Evolutionary conservation across 345 rosid species (phyloP), one percentile per base, ranked within the genome.

Genomic region (Pistacia atlantica): DNA sequence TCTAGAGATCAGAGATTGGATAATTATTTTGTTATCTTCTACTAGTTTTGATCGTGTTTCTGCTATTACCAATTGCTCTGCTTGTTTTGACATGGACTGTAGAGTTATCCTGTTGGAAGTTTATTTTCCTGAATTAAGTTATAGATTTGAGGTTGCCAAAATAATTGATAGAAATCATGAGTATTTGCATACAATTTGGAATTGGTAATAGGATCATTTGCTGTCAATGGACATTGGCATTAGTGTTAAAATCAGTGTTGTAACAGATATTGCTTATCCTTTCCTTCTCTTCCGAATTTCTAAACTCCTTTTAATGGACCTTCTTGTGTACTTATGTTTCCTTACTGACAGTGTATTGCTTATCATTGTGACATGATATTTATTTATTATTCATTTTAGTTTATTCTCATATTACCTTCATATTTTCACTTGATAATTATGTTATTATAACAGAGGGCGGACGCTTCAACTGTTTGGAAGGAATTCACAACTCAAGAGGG

Each of bases 391-490:
- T 78, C 25, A 17, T 68, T 17, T 72, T 52, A 25, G 13, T 63
- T 33, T 25, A 64, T 71, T 8, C 66, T 18, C 31, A 1, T 65
- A 65, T 64, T 60, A 18, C 1, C 20, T 70, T 64, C 48, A 25
- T 49, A 20, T 25, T 37, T 38, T 72, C 75, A 38, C 67, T 67
- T 80, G 67, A 77, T 54, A 71, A 7, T 82, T 13, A 56, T 77
- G 65, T 61, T 80, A 56, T 56, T 79, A 33, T 31, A 17, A 79
- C 93, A 96, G 99, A 91, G 95, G 81, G 99, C 97, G 20, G 99
- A 96, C 79, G 98, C 98, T 45, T 96, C 99, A 46, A 96, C 99
- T n/a, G 97, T 89, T 75, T 96, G 99, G 99, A 96, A 93, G 89
- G 99, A 96, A 81, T 96, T 93, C 79, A 89, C 95, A 16, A 93